Evolutionary conservation across 2,329 filamentous ascomycete genomes (phyloP).

Genomic region (Aureobasidium sp.): DNA sequence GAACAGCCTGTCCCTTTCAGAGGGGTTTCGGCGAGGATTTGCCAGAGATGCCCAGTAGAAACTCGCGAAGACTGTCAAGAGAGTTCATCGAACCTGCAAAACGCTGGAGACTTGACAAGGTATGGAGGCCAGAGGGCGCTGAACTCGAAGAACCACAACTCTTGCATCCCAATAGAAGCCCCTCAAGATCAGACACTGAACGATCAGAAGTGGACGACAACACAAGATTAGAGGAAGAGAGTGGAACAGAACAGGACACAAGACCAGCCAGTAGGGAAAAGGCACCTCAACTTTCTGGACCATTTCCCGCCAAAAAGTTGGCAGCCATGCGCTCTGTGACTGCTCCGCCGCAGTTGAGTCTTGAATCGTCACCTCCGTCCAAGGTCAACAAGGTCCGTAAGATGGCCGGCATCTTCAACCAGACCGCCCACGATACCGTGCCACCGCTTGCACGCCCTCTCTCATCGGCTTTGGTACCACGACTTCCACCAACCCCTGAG

Average conservation of each 20-base stretch:
- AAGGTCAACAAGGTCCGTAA: conserved; percentile 14
- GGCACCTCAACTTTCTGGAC: background rate
- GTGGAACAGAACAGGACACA: background rate
- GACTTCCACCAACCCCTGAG: conserved; percentile 4
- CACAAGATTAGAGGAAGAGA: background rate
- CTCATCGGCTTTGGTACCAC: background rate
- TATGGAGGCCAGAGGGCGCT: conserved; percentile 38
- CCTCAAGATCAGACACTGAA: background rate
- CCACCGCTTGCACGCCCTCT: background rate
- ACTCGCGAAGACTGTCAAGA: conserved; percentile 58
- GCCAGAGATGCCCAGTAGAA: conserved; percentile 58
- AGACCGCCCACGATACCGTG: background rate
- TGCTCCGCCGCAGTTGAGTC: conserved; percentile 33
- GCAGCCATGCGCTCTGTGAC: conserved; percentile 24
- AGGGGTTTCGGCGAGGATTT: conserved; percentile 66
- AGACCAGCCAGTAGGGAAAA: background rate
- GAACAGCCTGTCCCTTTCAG: conserved; percentile 78
- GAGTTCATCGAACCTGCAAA: conserved; percentile 50
- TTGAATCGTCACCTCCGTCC: conserved; percentile 36
- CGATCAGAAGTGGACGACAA: background rate
- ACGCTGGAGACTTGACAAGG: conserved; percentile 39
- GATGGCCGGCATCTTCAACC: conserved; percentile 5
- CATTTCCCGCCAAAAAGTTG: background rate
- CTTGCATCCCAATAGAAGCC: background rate
- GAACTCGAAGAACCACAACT: conserved; percentile 12